Evolutionary conservation across 345 rosid species (phyloP).

Genomic region (Viola odorata): DNA sequence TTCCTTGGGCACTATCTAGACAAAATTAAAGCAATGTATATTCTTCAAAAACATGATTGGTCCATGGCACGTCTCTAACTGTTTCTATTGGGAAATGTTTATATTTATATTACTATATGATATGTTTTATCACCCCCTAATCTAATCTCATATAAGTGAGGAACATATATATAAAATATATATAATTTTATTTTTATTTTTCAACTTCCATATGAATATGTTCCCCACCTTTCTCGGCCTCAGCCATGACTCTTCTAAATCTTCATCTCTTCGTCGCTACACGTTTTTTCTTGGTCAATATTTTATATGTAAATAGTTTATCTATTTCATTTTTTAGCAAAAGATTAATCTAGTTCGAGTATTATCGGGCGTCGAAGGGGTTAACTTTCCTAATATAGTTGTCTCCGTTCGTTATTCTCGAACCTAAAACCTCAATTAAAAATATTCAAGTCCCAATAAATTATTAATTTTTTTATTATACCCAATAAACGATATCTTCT

Average conservation of each 20-base stretch:
- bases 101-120: conserved; percentile 10
- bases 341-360: no score
- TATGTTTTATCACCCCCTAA: no score
- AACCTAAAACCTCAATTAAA: no score
- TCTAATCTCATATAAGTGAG: conserved; percentile 24
- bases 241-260: conserved; percentile 17
- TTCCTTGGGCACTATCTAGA: conserved; percentile 34
- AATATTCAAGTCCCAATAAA: no score
- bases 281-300: not conserved
- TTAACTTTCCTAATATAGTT: no score
- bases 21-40: conserved; percentile 27
- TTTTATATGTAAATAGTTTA: no score
- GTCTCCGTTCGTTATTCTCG: no score
- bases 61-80: conserved; percentile 33
- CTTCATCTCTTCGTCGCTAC: conserved; percentile 9
- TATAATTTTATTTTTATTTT: conserved; percentile 11
- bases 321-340: no score
- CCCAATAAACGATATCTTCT: no score
- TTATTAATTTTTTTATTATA: no score
- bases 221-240: conserved; percentile 65
- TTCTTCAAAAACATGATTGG: conserved; percentile 28
- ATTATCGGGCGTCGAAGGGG: no score
- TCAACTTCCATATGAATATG: conserved; percentile 58
- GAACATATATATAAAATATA: no score
- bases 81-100: conserved; percentile 31